phyloP scores from a whole-genome alignment of 805 yeast genomes.

The Candida pseudofarinosa region DNA sequence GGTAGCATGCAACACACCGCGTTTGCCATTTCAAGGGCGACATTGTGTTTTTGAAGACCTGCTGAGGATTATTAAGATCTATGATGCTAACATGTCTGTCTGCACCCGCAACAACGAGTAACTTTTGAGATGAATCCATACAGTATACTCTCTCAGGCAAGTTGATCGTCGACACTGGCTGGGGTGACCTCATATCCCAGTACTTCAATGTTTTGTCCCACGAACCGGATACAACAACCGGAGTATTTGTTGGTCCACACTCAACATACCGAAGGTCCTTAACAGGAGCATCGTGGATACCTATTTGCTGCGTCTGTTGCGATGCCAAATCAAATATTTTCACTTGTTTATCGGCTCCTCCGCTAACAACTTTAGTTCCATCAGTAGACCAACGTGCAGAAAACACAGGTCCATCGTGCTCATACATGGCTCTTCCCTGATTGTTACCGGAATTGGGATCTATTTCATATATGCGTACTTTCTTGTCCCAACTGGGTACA shows the following conservation, averaged over 20 bases:
- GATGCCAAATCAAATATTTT: slow-evolving; percentile 75
- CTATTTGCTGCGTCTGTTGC: slow-evolving; percentile 81
- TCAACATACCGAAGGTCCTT: slow-evolving; percentile 69
- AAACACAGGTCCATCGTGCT: slow-evolving; percentile 86
- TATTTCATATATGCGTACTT: slow-evolving; percentile 88
- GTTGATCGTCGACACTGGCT: slow-evolving; percentile 74
- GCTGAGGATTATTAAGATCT: slow-evolving; percentile 78
- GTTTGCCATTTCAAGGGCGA: slow-evolving; percentile 92
- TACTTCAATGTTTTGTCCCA: slow-evolving; percentile 95
- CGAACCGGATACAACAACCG: slow-evolving; percentile 83
- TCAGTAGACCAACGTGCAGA: slow-evolving; percentile 79
- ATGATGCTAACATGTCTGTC: slow-evolving; percentile 77
- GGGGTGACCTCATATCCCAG: slow-evolving; percentile 89
- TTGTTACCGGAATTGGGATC: slow-evolving; percentile 65
- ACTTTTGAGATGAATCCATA: slow-evolving; percentile 77
- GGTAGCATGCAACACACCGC: slow-evolving; percentile 74
- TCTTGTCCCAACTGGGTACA: slow-evolving; percentile 91
- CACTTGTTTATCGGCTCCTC: slow-evolving; percentile 88
- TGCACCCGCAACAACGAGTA: slow-evolving; percentile 91
- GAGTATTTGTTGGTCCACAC: slow-evolving; percentile 80
- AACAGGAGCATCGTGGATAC: slow-evolving; percentile 81
- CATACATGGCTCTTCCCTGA: slow-evolving; percentile 85
- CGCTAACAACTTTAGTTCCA: slow-evolving; percentile 78
- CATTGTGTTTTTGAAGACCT: slow-evolving; percentile 64
- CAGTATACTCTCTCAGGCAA: slow-evolving; percentile 89